Evolutionary conservation across 441 rosid species (phyloP), one percentile per base, ranked within the genome.

Genomic region (Populus trichocarpa): DNA sequence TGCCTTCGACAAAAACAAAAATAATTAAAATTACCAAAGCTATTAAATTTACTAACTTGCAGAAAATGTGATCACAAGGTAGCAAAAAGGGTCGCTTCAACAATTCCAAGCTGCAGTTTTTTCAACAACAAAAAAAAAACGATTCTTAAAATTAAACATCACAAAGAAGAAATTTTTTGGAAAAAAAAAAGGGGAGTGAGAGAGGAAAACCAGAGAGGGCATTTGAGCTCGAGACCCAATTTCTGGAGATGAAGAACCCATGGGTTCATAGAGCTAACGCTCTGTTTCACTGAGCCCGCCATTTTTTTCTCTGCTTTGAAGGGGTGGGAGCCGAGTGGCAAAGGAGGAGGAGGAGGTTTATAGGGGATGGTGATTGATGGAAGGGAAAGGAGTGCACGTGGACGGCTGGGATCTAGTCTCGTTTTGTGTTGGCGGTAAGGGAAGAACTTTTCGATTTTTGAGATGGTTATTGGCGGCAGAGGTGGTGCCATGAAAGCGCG

Each of bases 231-330:
- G 28, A 95, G 92, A 70, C 81, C 92, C 76, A 95, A 80, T 74
- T 93, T 95, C 81, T 92, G 96, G 64, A 95, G 86, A 82, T 91
- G 93, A 71, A 93, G 95, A 77, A 87, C 80, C 91, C 93, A 92
- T 23, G 99, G 96, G 70, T 91, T 89, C 79, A 88, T 81, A 63
- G 85, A 61, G 71, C 83, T 80, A 33, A 33, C 20, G 46, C 30
- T 23, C 75, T 65, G 81, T 61, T 79, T 83, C 53, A 64, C 28
- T 8, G 76, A 80, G 72, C 78, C 84, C 69, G 73, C 84, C 92
- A 86, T 77, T 57, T 22, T 0, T 72, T 65, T 6, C 11, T 28
- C 33, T 12, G 69, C 4, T 18, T 20, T 64, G 40, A 72, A 57
- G 22, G 26, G 63, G 18, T 14, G 67, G 11, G 36, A 1, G 3